Evolutionary conservation across 2,329 filamentous ascomycete species (phyloP), one percentile per base, ranked within the genome.

Genomic region (Botrytis galanthina): DNA sequence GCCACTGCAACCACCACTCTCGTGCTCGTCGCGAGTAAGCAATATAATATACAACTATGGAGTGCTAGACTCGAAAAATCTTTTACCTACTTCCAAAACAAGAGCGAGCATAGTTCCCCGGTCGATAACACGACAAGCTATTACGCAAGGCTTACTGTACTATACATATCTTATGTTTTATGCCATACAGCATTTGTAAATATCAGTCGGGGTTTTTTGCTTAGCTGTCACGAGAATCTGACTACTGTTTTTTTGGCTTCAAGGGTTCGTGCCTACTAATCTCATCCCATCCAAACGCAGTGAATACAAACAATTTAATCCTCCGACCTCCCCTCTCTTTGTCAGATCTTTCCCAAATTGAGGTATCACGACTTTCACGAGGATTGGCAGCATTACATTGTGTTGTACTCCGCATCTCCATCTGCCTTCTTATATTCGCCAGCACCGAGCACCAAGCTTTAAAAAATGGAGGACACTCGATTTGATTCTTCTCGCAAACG

Each of bases 401-500:
- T 61, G 35, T 26, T 61, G 22, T 18, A 39, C 42, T 67, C 32
- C 16, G 35, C 29, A 29, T 18, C 35, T 54, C 35, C 64, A 39
- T 54, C 20, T 8, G 4, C 4, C 54, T 57, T 42, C 44, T 16
- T n/a, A 29, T 42, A 42, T 42, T 26, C 16, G 42, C 39, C 14
- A 37, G 20, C 29, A 61, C 32, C 37, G 16, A 22, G 4, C 66
- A 10, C 20, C 6, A 42, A 39, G 35, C 64, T 35, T 29, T n/a
- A 7, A 22, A 42, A 69, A 60, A 72, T 72, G 71, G 71, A 72
- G 16, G 71, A 72, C 20, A 72, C 48, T 68, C 71, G 62, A 48
- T 68, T 61, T n/a, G 71, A 72, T 18, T 69, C 71, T 10, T 69
- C 71, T n/a, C 71, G 71, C n/a, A 72, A 72, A 48, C 69, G 78